These are phyloP conservation scores for Lipomyces spencermartinsiae DNA, from an alignment of 805 yeast genomes.

Conservation along the genomic window DNA sequence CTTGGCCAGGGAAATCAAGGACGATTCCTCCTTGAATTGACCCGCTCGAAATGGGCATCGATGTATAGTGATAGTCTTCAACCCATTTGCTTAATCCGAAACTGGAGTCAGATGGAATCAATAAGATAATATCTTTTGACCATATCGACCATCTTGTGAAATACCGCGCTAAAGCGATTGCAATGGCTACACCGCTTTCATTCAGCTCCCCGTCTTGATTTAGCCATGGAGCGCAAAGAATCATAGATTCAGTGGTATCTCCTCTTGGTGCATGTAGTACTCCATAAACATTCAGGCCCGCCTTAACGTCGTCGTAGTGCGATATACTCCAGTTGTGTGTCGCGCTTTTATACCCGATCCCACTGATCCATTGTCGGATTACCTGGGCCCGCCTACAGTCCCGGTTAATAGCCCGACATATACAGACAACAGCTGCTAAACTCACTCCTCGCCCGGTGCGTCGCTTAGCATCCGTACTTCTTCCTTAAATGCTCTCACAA, in stretches of 20 bases:
- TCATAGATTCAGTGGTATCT: conserved; percentile 95
- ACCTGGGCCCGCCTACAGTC: conserved; percentile 52
- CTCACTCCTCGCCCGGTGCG: conserved; percentile 37
- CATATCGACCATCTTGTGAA: conserved; percentile 87
- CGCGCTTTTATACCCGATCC: conserved; percentile 73
- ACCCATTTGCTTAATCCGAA: conserved; percentile 85
- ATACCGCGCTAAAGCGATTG: conserved; percentile 76
- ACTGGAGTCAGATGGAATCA: conserved; percentile 75
- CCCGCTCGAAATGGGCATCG: conserved; percentile 88
- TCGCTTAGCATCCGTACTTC: conserved; percentile 54
- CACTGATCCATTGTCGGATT: conserved; percentile 65
- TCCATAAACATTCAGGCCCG: conserved; percentile 68
- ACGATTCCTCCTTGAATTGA: conserved; percentile 89
- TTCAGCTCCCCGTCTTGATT: conserved; percentile 70
- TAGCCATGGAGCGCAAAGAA: conserved; percentile 85
- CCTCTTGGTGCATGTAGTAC: conserved; percentile 92
- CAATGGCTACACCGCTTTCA: conserved; percentile 79
- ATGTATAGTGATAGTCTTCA: conserved; percentile 75
- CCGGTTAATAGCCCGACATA: neutral
- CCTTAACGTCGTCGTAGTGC: conserved; percentile 40
- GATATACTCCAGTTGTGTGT: conserved; percentile 49
- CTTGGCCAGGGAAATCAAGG: conserved; percentile 71
- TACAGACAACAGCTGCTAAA: neutral
- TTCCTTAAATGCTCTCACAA: conserved; percentile 80
- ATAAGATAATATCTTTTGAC: conserved; percentile 92